Conservation (phyloP, 805 yeast genomes). For the Yarrowia sp. region DNA sequence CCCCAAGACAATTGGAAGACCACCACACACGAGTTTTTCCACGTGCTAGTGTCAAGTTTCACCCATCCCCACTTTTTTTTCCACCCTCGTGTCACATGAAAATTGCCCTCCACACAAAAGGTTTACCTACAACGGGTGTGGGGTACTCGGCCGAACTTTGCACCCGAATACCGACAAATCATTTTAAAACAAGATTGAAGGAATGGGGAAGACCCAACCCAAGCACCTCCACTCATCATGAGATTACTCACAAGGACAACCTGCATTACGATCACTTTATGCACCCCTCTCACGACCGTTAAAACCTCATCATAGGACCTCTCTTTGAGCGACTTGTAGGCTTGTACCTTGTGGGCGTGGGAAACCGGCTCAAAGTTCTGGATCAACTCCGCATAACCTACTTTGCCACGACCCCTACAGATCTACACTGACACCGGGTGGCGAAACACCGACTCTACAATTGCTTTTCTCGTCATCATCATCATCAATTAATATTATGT, state of each 20-base stretch:
- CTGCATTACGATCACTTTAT: background rate
- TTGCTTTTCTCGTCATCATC: constrained; percentile 19
- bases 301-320: background rate
- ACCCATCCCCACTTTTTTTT: constrained; percentile 11
- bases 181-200: constrained; percentile 27
- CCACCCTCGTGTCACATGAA: constrained; percentile 14
- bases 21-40: background rate
- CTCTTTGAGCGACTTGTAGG: background rate
- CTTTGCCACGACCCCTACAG: background rate
- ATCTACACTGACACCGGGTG: background rate
- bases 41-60: constrained; percentile 22
- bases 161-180: constrained; percentile 36
- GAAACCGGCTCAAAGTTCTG: background rate
- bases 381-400: constrained; percentile 11
- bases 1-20: no score
- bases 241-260: background rate
- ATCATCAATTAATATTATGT: constrained; percentile 13
- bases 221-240: background rate
- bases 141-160: constrained; percentile 37
- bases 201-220: constrained; percentile 16
- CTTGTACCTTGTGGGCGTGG: no score
- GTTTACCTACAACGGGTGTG: constrained; percentile 34
- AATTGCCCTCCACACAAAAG: background rate
- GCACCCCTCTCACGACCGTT: constrained; percentile 10
- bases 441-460: background rate